A percentile compares a stretch with the other conserved stretches of the same genome.
phyloP scores from a whole-genome alignment of 768 basidiomycete genomes.

The Pleurotus eryngii region DNA sequence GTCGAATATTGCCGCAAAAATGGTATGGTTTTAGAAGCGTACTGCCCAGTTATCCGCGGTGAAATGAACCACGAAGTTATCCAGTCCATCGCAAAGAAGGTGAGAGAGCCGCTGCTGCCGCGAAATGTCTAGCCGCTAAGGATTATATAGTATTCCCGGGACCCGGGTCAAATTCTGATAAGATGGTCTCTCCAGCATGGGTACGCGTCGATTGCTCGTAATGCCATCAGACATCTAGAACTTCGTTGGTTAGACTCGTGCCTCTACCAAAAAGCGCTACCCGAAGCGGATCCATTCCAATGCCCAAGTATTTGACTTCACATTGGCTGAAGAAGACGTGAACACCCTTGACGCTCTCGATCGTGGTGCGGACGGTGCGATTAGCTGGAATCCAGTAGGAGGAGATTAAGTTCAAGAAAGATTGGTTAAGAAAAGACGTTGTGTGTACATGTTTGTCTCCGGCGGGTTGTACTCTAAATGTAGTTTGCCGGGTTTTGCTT shows the following conservation, averaged over 20 bases:
- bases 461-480: too few relatives aligned
- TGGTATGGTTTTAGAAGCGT: conserved; percentile 66
- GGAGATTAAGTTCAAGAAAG: conserved; percentile 17
- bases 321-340: conserved; percentile 65
- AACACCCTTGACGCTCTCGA: conserved; percentile 64
- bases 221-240: not conserved
- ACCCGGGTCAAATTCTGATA: conserved; percentile 77
- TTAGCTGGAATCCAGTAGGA: conserved; percentile 85
- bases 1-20: conserved; percentile 70
- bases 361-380: conserved; percentile 64
- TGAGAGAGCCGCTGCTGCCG: conserved; percentile 17
- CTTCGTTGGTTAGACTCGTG: conserved; percentile 48
- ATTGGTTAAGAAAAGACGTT: too few relatives aligned
- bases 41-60: conserved; percentile 72
- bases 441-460: too few relatives aligned
- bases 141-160: conserved; percentile 45
- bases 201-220: conserved; percentile 33
- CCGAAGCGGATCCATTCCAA: conserved; percentile 72
- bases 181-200: conserved; percentile 89
- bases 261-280: conserved; percentile 83
- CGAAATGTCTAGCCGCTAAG: too few relatives aligned
- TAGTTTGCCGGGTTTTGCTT: not conserved
- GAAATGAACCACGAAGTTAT: conserved; percentile 54
- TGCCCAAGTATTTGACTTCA: conserved; percentile 72
- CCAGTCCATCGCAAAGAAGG: conserved; percentile 56